phyloP scores from a whole-genome alignment of 805 yeast genomes.

The Nakazawaea ernobii region DNA sequence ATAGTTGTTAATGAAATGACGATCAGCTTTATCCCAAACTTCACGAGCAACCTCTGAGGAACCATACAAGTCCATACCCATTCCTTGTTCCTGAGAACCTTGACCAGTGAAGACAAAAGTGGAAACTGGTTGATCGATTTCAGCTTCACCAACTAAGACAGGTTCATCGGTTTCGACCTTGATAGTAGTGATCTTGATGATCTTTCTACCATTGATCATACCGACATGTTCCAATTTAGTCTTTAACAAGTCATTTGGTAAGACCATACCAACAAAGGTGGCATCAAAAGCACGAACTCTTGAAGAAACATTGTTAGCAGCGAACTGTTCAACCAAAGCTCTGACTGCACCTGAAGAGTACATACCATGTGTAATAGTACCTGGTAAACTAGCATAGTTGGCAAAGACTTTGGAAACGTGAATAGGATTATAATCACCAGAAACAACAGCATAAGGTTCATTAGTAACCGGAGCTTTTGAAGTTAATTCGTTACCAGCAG shows the following conservation, averaged over 20 bases:
- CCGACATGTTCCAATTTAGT: conserved; percentile 93
- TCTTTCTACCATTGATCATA: conserved; percentile 98
- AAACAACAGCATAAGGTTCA: conserved; percentile 93
- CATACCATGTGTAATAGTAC: conserved; percentile 99
- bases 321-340: conserved; percentile 95
- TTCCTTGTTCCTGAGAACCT: conserved; percentile 99
- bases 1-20: conserved; percentile 85
- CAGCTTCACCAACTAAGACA: conserved; percentile 93
- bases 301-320: conserved; percentile 93
- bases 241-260: conserved; percentile 87
- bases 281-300: conserved; percentile 94
- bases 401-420: conserved; percentile 96
- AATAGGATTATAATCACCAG: conserved; percentile 98
- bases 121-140: conserved; percentile 96
- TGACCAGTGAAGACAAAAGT: conserved; percentile 98
- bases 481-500: conserved; percentile 53
- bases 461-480: conserved; percentile 91
- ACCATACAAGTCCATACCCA: conserved; percentile 99
- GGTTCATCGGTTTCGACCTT: conserved; percentile 72
- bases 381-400: conserved; percentile 87
- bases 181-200: conserved; percentile 84
- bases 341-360: conserved; percentile 94
- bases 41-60: conserved; percentile 86
- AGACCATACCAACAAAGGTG: conserved; percentile 91
- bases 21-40: conserved; percentile 98